Base-by-base conservation (phyloP, 768 basidiomycete genomes). In the Rhodotorula sphaerocarpa region DNA sequence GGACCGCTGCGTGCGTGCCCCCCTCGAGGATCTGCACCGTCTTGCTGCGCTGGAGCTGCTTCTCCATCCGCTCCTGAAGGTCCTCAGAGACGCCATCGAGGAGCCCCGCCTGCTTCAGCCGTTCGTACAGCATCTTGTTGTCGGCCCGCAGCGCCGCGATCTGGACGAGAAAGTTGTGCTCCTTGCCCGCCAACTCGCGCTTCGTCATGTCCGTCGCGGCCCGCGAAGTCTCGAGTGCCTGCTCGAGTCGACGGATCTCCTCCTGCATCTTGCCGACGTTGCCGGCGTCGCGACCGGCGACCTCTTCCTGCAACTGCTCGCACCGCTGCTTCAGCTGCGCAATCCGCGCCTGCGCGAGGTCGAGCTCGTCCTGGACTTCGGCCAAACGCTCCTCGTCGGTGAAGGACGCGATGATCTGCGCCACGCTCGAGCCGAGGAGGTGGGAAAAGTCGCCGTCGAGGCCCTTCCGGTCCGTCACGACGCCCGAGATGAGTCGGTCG, bases 71-170 rank as follows among this genome's bases (percentile, higher is more conserved):
- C 41, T 86, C 81, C 11, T 95, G 84, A 44, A 97, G 80, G 46
- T 81, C 81, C 79, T 74, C 87, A 25, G 87, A 76, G 62, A 91
- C 83, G 64, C 80, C 82, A 59, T 88, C 86, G 42, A 89, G 81
- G 20, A 86, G 84, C 28, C 72, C 70, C 41, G 86, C 81, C 71
- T 93, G 88, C 73, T 84, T 87, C 57, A 97, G 79, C 90, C 95
- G 93, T 69, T 86, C 81, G 78, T 92, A 97, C 23, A 96, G 76
- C 73, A 95, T 91, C 80, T 87, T 83, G 64, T 93, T 92, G 78
- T 95, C 88, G 18, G 85, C 81, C 73, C 95, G 90, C 20, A 93
- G 83, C 74, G 93, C 88, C 6, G 82, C 79, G 59, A 96, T 89
- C 69, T 83, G 83, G 60, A 90, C 87, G 72, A 92, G 87, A 72